Evolutionary conservation across 2,329 filamentous ascomycete species (phyloP), one percentile per base, ranked within the genome.

Genomic region (Lachnellula willkommii): DNA sequence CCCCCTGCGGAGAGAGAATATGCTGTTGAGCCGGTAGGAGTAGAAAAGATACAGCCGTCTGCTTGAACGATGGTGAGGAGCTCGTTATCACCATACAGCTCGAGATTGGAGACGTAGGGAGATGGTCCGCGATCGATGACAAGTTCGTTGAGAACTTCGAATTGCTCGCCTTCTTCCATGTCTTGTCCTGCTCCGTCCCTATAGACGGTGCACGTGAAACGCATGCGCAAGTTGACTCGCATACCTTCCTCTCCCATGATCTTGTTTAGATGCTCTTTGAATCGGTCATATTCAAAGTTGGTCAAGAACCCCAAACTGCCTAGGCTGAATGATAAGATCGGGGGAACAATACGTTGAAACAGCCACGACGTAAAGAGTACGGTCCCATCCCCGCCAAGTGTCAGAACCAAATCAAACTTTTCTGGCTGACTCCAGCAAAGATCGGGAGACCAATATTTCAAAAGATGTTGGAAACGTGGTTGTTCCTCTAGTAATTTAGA

Each of bases 131-230:
- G 89, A 74, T 99, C 94, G 66, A 99, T 97, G 72, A 99, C 93
- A 51, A 99, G 85, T 75, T 99, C 94, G 73, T 99, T 99, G 62
- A 99, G 84, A 20, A 99, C 93, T 75, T 99, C 94, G 62, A 96
- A 97, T 67, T 96, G 92, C 75, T 97, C 93, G 46, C 88, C 90
- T 72, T 96, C 92, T 65, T 94, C 87, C 63, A 87, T 81, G 40
- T 84, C 83, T n/a, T 82, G 78, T 11, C 79, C 81, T 2, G 75
- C 72, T 32, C 81, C 83, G 63, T 87, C 80, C 46, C 93, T 88
- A 76, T 93, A 96, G 8, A 99, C 92, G 0, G 94, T 97, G 75
- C 93, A 97, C 15, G 94, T 99, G 72, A 99, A 99, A 60, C 94
- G 89, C 94, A 99, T 99, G 63, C 94, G 90, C 64, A 99, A 79